Percentiles rank a stretch among this genome's conserved stretches.
These are phyloP conservation scores for Penicillium psychrofluorescens DNA, from an alignment of 495 filamentous ascomycete genomes.

Conservation along the genomic window DNA sequence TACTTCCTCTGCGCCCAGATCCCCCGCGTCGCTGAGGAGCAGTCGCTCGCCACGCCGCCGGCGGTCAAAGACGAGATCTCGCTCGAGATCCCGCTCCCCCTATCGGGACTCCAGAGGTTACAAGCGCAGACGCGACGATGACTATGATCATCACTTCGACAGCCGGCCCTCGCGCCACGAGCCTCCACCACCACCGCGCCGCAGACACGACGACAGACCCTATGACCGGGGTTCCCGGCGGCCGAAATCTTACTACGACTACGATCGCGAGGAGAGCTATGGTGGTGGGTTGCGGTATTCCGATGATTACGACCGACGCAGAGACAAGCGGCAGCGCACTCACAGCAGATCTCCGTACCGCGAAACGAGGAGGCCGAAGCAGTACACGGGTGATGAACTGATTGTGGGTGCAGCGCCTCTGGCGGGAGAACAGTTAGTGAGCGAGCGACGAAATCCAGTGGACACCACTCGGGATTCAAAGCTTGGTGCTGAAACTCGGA, in stretches of 20 bases:
- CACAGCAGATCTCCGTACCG: conserved; percentile 53
- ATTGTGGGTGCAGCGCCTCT: conserved; percentile 11
- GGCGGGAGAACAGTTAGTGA: conserved; percentile 54
- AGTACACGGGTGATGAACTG: conserved; percentile 32
- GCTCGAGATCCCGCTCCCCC: conserved; percentile 33
- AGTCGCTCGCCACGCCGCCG: conserved; percentile 33
- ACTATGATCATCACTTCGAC: conserved; percentile 42
- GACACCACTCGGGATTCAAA: conserved; percentile 48
- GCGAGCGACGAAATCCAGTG: conserved; percentile 53
- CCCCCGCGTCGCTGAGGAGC: conserved; percentile 34
- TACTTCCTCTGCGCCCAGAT: conserved; percentile 41
- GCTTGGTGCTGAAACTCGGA: conserved; percentile 61
- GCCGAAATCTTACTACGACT: conserved; percentile 53
- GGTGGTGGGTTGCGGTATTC: conserved; percentile 41
- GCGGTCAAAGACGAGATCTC: conserved; percentile 31
- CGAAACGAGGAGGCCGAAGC: conserved; percentile 35
- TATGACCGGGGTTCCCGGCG: conserved; percentile 23
- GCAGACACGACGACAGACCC: conserved; percentile 28
- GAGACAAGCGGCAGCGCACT: conserved; percentile 57
- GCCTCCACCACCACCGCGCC: conserved; percentile 30
- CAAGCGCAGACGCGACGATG: conserved; percentile 65
- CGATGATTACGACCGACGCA: conserved; percentile 51
- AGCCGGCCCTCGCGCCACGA: conserved; percentile 44
- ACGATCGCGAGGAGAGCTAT: conserved; percentile 52
- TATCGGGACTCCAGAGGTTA: conserved; percentile 47